Evolutionary conservation across 2,329 filamentous ascomycete genomes (phyloP), one percentile per base, ranked within the genome.

Genomic region (Fusarium nisikadoi): DNA sequence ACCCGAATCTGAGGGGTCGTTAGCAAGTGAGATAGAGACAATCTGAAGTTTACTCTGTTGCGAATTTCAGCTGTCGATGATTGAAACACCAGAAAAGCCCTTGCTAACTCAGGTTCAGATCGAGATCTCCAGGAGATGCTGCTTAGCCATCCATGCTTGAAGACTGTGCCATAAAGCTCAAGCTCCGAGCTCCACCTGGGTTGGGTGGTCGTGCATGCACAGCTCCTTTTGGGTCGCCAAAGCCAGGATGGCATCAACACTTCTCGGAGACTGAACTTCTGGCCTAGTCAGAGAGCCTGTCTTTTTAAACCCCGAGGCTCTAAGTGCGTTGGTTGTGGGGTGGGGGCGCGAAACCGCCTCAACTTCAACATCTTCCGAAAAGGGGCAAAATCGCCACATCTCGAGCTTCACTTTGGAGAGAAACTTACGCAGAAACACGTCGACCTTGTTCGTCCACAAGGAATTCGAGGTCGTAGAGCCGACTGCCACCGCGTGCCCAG

Each of bases 401-500:
- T 13, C 4, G 2, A 27, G 27, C 14, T 33, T 39, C 6, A 19
- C 8, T 2, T 2, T 9, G 2, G 25, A 16, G 10, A 27, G 23
- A 3, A 20, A 52, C 65, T 68, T 56, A 68, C 65, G 55, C 69
- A 49, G 50, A 68, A 20, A 74, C 69, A 33, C 72, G 65, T 1
- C 72, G 65, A 4, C 72, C 27, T 29, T 29, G 27, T 29, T 29
- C 27, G 3, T 29, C 27, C 27, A 29, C 27, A 8, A 29, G 27
- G 7, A 29, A 29, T 29, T 29, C 27, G 27, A 29, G 27, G 27
- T 29, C 27, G 27, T 29, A 31, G 31, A 33, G 8, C 33, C 13
- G 12, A 73, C 47, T 10, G 72, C 73, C 73, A 64, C 93, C 94
- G 29, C 90, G 88, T 33, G 92, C 88, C 81, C 94, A 98, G 62